Conservation (phyloP, 2,329 filamentous ascomycete species). For the Alternaria ventricosa region DNA sequence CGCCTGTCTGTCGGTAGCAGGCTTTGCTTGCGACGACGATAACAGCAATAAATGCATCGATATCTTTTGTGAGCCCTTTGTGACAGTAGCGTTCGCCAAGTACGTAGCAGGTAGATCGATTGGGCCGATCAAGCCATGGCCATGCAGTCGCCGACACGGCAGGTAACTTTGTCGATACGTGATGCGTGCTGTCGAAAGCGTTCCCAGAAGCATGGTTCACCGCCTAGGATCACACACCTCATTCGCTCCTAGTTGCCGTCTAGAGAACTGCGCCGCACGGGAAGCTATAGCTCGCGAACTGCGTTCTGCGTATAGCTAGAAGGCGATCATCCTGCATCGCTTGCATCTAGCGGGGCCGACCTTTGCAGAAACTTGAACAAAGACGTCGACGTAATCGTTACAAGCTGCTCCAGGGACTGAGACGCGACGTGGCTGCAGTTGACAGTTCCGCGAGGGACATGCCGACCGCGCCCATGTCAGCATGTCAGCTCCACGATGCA, state of each 20-base stretch:
- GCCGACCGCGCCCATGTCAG: not conserved
- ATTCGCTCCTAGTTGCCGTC: conserved; percentile 29
- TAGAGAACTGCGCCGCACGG: conserved; percentile 5
- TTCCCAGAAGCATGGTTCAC: conserved; percentile 28
- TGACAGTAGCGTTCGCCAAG: not conserved
- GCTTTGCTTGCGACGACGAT: not conserved
- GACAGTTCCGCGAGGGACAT: not conserved
- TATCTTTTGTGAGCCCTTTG: not conserved
- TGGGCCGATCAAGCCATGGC: not conserved
- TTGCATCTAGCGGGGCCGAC: not conserved
- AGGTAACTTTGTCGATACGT: conserved; percentile 4
- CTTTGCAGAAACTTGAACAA: not conserved
- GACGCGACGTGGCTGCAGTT: not conserved
- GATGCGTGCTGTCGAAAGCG: conserved; percentile 1
- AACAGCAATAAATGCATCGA: not conserved
- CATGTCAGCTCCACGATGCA: not conserved
- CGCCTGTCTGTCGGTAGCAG: not conserved
- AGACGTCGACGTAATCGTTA: not conserved
- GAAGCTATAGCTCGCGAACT: conserved; percentile 2
- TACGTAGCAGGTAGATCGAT: not conserved
- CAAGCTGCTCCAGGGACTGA: not conserved
- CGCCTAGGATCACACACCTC: conserved; percentile 19
- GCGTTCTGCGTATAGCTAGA: conserved; percentile 2
- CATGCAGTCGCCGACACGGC: conserved; percentile 8
- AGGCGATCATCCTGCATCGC: not conserved